Evolutionary conservation across 2,329 filamentous ascomycete genomes (phyloP), one percentile per base, ranked within the genome.

Genomic region (Xylariaceae sp.): DNA sequence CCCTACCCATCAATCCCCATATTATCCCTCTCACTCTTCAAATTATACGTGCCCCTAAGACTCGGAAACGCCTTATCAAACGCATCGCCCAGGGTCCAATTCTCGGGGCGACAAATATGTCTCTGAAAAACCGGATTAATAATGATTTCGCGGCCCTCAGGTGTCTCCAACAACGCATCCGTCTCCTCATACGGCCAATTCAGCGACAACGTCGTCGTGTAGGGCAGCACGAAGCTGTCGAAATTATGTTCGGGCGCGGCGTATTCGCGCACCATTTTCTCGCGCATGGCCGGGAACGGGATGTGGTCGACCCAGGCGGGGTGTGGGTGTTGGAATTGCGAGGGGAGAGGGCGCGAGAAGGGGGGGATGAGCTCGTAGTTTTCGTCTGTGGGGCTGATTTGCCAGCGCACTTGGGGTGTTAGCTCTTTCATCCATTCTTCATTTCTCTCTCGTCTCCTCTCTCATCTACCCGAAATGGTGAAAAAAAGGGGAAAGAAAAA

Each of bases 41-140:
- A 59, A 34, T 74, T 74, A 63, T 73, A 81, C 17, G 75, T 77
- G 55, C 76, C 78, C 34, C 67, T 73, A 60, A 89, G 70, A 7
- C 71, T 72, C 0, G 90, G 90, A 67, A 88, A 90, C 0, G 81
- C 77, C 62, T 81, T 78, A 18, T 81, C 80, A 72, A 94, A 94
- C 1, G 78, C 77, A 4, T 83, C 80, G 0, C 91, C 91, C 1
- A 96, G 70, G 60, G 84, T 88, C 92, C 92, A 97, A 68, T 96
- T 96, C 60, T 86, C 82, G 45, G 92, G 70, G 49, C 89, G 81
- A 2, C 88, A 76, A 53, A 96, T 70, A 71, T 97, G 92, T 44
- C 85, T 80, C 74, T 95, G 90, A 71, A 96, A 96, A 0, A 90
- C 89, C 0, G 91, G 91, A 64, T 94, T 96, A 63, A 96, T 90